Conservation (phyloP, 139 green algal species). For the Chlamydomonas schloesseri region DNA sequence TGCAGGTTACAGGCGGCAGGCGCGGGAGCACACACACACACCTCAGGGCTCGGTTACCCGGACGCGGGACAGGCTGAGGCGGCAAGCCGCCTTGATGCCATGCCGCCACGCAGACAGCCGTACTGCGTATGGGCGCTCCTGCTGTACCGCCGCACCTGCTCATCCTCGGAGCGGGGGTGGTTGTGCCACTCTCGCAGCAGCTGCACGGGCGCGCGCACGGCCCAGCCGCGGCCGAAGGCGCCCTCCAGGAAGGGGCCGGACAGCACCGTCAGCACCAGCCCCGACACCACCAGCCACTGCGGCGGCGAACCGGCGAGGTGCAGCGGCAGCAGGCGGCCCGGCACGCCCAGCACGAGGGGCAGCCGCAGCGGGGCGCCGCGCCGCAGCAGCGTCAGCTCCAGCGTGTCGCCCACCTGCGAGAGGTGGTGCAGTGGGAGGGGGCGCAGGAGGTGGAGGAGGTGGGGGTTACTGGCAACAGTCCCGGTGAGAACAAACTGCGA, state of each 20-base stretch:
- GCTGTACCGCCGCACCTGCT: background rate
- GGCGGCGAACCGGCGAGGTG: slow-evolving; percentile 6
- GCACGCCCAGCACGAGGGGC: slow-evolving; percentile 6
- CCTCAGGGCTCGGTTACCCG: too few species aligned
- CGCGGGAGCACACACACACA: too few species aligned
- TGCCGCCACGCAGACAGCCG: too few species aligned
- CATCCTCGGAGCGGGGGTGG: background rate
- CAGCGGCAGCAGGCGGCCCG: slow-evolving; percentile 25
- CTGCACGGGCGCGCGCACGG: slow-evolving; percentile 5
- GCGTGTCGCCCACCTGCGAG: slow-evolving; percentile 37
- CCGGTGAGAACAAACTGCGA: too few species aligned
- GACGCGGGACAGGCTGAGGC: too few species aligned
- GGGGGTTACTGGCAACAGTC: too few species aligned
- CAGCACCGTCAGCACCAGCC: slow-evolving; percentile 33
- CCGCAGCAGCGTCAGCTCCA: slow-evolving; percentile 41
- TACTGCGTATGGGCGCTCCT: too few species aligned
- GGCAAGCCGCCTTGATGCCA: too few species aligned
- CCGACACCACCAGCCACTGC: slow-evolving; percentile 1
- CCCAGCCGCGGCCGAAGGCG: slow-evolving; percentile 37
- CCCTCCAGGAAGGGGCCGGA: slow-evolving; percentile 38
- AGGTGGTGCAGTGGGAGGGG: background rate
- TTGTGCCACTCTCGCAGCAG: slow-evolving; percentile 38
- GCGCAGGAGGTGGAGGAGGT: too few species aligned
- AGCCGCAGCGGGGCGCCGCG: background rate
- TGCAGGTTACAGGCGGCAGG: background rate